Evolutionary conservation across 2,329 filamentous ascomycete genomes (phyloP).

Genomic region (Fonsecaea pugnacius): DNA sequence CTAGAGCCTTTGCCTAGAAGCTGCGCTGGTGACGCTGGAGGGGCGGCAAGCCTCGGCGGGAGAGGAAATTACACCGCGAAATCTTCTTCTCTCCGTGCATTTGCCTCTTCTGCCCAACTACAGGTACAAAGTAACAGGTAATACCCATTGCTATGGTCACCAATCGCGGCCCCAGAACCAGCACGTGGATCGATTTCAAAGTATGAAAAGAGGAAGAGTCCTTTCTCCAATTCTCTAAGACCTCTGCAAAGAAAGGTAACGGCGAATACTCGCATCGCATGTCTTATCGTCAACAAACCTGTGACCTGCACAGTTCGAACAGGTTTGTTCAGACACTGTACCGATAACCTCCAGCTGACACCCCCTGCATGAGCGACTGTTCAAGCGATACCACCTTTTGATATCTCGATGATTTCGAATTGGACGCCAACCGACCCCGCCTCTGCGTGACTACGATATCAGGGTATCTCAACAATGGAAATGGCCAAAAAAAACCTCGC

Average conservation of each 20-base stretch:
- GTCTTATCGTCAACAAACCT: conserved; percentile 2
- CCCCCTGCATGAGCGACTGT: not conserved
- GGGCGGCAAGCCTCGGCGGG: not conserved
- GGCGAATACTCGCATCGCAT: conserved; percentile 15
- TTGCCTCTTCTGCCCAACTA: conserved; percentile 6
- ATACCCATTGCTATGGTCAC: not conserved
- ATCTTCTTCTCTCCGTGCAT: conserved; percentile 5
- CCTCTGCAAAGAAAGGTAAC: not conserved
- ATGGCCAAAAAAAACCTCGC: not conserved
- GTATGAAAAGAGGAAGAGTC: not conserved
- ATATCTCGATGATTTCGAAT: conserved; percentile 18
- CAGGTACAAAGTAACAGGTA: too few species aligned
- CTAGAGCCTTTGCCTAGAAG: not conserved
- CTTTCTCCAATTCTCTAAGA: not conserved
- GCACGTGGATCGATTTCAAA: not conserved
- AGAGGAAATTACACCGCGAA: conserved; percentile 15
- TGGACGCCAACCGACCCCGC: conserved; percentile 3
- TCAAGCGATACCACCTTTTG: conserved; percentile 16
- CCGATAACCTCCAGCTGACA: not conserved
- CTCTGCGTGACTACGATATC: not conserved
- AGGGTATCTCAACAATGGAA: conserved; percentile 15
- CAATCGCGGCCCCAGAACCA: conserved; percentile 3
- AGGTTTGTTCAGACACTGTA: not conserved
- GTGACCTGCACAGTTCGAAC: not conserved
- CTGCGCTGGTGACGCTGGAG: not conserved